phyloP scores from a whole-genome alignment of 106 monocot species.

The Platanthera guangdongensis region DNA sequence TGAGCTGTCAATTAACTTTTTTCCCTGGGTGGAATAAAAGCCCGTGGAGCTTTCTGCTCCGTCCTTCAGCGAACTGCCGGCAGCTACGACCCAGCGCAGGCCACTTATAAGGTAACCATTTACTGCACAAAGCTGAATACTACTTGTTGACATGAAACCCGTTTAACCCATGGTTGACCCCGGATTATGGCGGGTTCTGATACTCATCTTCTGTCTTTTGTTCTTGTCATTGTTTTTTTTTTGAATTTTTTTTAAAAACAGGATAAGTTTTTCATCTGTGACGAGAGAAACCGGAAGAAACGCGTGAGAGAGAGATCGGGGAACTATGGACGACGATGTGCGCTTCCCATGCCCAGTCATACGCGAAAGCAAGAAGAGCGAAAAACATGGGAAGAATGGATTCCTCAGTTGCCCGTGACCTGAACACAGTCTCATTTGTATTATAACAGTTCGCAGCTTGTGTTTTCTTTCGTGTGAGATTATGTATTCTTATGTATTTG shows the following conservation, averaged over 20 bases:
- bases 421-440: not conserved
- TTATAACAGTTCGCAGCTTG: no score
- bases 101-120: constrained; percentile 56
- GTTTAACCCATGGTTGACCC: not conserved
- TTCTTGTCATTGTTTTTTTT: constrained; percentile 5
- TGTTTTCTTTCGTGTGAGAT: no score
- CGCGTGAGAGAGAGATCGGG: not conserved
- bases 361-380: not conserved
- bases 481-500: no score
- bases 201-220: not conserved
- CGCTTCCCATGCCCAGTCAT: not conserved
- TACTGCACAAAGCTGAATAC: not conserved
- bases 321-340: not conserved
- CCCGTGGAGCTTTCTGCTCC: constrained; percentile 46
- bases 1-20: constrained; percentile 3
- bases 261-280: constrained; percentile 18
- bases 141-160: no score
- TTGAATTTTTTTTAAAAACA: no score
- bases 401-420: not conserved
- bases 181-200: no score
- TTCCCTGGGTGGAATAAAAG: constrained; percentile 20
- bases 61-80: constrained; percentile 7
- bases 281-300: constrained; percentile 7
- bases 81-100: constrained; percentile 33
- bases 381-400: not conserved